phyloP scores from a whole-genome alignment of 805 yeast species.

The Saturnispora quitensis region DNA sequence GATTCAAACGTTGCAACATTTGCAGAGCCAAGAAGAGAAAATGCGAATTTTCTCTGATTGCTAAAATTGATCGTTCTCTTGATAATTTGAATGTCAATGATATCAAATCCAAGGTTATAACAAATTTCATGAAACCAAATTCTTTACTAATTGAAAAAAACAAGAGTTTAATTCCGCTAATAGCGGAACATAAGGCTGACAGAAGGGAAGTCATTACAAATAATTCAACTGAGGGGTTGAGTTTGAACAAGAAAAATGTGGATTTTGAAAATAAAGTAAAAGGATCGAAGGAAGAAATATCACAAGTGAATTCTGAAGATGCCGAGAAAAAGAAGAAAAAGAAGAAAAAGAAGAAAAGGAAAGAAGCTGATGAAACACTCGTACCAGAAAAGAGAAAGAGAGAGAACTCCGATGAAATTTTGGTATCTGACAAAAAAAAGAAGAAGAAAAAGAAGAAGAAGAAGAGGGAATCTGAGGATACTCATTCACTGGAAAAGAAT shows the following conservation, averaged over 20 bases:
- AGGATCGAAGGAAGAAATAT: not conserved
- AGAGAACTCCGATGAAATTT: not conserved
- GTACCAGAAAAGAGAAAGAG: not conserved
- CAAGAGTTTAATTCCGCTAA: not conserved
- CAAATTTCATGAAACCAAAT: not conserved
- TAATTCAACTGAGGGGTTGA: not conserved
- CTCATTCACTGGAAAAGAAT: not conserved
- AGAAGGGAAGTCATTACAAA: not conserved
- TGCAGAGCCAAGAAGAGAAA: conserved; percentile 9
- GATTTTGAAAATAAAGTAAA: not conserved
- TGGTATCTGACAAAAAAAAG: not conserved
- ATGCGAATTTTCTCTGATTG: conserved; percentile 10
- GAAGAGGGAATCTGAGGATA: not conserved
- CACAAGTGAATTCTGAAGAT: not conserved
- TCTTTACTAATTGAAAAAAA: not conserved
- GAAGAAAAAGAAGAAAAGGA: not conserved
- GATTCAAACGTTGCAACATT: conserved; percentile 11
- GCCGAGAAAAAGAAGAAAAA: not conserved
- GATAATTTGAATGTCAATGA: not conserved
- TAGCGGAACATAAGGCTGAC: not conserved
- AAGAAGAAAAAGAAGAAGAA: not conserved
- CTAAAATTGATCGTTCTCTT: not conserved
- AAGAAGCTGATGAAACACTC: not conserved
- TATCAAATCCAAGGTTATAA: not conserved
- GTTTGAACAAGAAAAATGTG: not conserved